Evolutionary conservation across 1,284 basidiomycete species (phyloP), one percentile per base, ranked within the genome.

Genomic region (Papiliotrema fonsecae): DNA sequence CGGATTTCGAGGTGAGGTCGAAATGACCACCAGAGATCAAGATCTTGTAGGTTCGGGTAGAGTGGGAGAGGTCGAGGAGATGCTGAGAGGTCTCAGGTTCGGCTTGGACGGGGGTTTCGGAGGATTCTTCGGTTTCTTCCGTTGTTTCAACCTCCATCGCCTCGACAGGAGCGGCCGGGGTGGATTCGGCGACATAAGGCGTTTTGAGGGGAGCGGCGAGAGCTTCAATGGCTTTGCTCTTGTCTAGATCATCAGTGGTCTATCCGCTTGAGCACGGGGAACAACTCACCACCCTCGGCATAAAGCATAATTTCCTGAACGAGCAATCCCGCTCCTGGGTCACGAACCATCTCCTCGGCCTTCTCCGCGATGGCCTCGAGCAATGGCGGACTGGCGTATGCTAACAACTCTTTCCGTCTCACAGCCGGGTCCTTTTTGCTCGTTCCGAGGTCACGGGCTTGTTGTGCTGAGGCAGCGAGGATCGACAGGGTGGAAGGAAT

Each of bases 21-120:
- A 83, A 92, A 68, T 91, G 88, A 0, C 89, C 89, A n/a, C 89
- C 89, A 62, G 90, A 86, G 0, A 93, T 77, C 11, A 92, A 80
- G 0, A 82, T 83, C 71, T 93, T 92, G 78, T 88, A 90, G 46
- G 89, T 67, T 37, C 89, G 79, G 2, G 86, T 84, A 2, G 83
- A 81, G 66, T 88, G 87, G 0, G 88, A 81, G 14, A 90, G 78
- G 62, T 90, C 84, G 52, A 91, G 83, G 9, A 80, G 78, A 68
- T 91, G 87, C 6, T 63, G 48, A 14, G 57, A 38, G 16, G 54
- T 51, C 6, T 18, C 21, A 4, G 10, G 25, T 11, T n/a, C 26
- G 6, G 22, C 44, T 37, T 37, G 21, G 11, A 6, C 48, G 19
- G 56, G 34, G 19, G 54, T 52, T 4, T n/a, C 21, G 10, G 31